phyloP scores from a whole-genome alignment of 176 grass and related monocot species.

The Lolium multiflorum region DNA sequence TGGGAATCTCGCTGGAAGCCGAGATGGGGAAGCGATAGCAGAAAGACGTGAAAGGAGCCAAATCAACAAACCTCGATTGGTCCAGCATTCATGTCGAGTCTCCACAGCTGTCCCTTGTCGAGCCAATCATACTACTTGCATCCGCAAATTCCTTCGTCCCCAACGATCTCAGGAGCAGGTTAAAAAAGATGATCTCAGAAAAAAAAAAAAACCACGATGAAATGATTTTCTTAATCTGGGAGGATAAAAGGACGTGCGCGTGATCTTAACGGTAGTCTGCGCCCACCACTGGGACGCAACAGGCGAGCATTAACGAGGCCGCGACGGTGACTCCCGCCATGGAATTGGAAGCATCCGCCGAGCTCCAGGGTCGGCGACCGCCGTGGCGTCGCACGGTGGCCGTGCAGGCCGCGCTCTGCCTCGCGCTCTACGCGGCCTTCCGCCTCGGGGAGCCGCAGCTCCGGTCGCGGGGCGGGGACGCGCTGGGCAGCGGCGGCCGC shows the following conservation, averaged over 20 bases:
- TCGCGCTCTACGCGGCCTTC: conserved; percentile 85
- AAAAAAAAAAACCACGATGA: too few species aligned
- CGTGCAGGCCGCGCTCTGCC: conserved; percentile 70
- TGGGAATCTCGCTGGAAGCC: neutral
- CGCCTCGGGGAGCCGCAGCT: conserved; percentile 62
- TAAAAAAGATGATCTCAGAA: too few species aligned
- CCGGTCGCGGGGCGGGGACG: neutral
- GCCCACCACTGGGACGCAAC: neutral
- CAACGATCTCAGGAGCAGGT: too few species aligned
- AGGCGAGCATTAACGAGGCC: neutral
- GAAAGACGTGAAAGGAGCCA: too few species aligned
- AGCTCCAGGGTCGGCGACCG: neutral
- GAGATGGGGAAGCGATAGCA: neutral
- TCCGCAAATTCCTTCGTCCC: too few species aligned
- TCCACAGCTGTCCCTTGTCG: neutral
- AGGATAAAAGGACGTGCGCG: too few species aligned
- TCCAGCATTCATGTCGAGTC: neutral
- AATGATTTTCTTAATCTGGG: too few species aligned
- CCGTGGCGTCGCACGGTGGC: conserved; percentile 65
- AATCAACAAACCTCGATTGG: neutral
- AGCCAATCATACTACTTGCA: too few species aligned
- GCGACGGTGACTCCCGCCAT: conserved; percentile 27
- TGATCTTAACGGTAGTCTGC: neutral
- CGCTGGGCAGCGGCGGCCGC: conserved; percentile 8
- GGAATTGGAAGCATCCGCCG: conserved; percentile 16